phyloP scores from a whole-genome alignment of 306 rosid species.

The Ochetophila trinervis region DNA sequence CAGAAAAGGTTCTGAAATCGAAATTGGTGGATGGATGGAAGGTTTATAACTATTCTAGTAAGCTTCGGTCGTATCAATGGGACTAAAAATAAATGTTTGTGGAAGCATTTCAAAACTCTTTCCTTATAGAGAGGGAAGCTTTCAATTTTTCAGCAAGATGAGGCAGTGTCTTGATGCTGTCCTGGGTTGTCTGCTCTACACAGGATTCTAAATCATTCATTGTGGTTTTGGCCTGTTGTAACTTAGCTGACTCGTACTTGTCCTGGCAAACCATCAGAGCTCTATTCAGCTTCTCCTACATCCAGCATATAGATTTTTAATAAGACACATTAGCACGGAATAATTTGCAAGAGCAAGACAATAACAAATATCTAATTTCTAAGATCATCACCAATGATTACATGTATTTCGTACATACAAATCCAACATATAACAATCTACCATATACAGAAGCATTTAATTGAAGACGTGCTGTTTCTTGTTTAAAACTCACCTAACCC shows the following conservation, averaged over 20 bases:
- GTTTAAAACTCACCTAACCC: neutral
- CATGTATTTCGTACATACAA: neutral
- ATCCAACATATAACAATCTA: neutral
- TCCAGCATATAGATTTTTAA: slow-evolving; percentile 11
- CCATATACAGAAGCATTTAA: neutral
- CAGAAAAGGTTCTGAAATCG: too few species aligned
- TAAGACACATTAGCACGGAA: neutral
- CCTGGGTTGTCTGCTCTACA: slow-evolving; percentile 72
- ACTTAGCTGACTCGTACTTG: slow-evolving; percentile 74
- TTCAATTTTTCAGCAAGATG: slow-evolving; percentile 58
- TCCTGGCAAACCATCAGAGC: slow-evolving; percentile 95
- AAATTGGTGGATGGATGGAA: too few species aligned
- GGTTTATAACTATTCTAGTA: too few species aligned
- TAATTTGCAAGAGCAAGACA: neutral
- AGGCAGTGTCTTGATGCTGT: slow-evolving; percentile 60
- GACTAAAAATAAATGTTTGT: too few species aligned
- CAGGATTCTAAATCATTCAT: slow-evolving; percentile 64
- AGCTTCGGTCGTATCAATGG: too few species aligned
- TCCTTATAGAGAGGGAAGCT: slow-evolving; percentile 39
- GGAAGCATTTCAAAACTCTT: too few species aligned
- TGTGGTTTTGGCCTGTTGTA: slow-evolving; percentile 46
- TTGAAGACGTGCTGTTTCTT: neutral
- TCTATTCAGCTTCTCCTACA: slow-evolving; percentile 84
- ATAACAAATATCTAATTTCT: too few species aligned
- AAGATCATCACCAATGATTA: too few species aligned